Percentiles rank a stretch among this genome's conserved stretches.
These are phyloP conservation scores for Pichia sp. DNA, from an alignment of 1,139 yeast species.

Conservation along the genomic window DNA sequence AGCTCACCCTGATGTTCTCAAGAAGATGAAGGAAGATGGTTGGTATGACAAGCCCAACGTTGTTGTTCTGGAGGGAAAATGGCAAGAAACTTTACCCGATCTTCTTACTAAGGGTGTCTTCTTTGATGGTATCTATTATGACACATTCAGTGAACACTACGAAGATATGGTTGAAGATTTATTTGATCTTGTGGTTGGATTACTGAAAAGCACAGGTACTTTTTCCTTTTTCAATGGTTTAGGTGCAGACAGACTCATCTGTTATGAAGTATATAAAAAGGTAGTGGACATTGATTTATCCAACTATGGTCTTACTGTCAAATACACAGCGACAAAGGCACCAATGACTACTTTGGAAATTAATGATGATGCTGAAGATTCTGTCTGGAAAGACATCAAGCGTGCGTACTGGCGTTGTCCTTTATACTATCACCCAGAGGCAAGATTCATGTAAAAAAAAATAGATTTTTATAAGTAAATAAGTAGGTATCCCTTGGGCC, in stretches of 20 bases:
- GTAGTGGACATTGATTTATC: slow-evolving; percentile 74
- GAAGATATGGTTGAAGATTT: slow-evolving; percentile 72
- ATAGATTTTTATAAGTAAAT: too few relatives aligned
- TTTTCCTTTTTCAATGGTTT: slow-evolving; percentile 91
- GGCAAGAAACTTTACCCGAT: slow-evolving; percentile 76
- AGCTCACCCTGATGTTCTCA: slow-evolving; percentile 88
- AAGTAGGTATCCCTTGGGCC: too few relatives aligned
- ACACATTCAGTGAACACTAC: slow-evolving; percentile 85
- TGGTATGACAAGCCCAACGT: slow-evolving; percentile 78
- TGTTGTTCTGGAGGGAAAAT: slow-evolving; percentile 70
- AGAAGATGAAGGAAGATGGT: slow-evolving; percentile 61
- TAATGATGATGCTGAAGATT: slow-evolving; percentile 25
- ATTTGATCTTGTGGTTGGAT: slow-evolving; percentile 73
- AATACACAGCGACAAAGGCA: slow-evolving; percentile 40
- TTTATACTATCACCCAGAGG: slow-evolving; percentile 56
- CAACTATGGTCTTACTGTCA: slow-evolving; percentile 66
- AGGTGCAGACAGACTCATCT: slow-evolving; percentile 88
- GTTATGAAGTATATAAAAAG: slow-evolving; percentile 82
- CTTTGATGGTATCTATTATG: slow-evolving; percentile 89
- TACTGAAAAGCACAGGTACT: slow-evolving; percentile 70
- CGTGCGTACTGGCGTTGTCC: slow-evolving; percentile 73
- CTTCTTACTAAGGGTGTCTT: slow-evolving; percentile 57
- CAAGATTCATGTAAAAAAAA: slow-evolving; percentile 28
- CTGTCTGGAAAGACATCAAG: slow-evolving; percentile 65
- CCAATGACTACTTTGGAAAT: slow-evolving; percentile 26